Evolutionary conservation across 352 stramenopile genomes (phyloP), one percentile per base, ranked within the genome.

Genomic region (Pythium brachiatum): DNA sequence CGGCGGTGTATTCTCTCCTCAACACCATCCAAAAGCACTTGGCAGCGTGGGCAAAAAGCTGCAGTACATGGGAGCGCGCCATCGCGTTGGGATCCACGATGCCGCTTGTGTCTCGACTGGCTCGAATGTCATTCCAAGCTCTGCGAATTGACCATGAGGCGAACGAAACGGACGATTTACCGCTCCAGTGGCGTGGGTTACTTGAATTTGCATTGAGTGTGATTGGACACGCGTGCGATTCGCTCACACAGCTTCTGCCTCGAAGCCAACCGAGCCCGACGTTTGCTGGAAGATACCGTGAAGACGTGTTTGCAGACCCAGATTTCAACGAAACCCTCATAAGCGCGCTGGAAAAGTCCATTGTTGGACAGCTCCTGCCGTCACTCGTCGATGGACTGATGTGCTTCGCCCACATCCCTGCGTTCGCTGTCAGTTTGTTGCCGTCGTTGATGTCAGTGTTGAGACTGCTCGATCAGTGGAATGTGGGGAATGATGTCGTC

Each of bases 21-120:
- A 64, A 51, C 23, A 25, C 52, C 4, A 51, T 72, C 15, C 58
- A 62, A 25, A 72, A 72, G 32, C 66, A 72, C 23, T 11, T 72
- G 29, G 50, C 54, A 0, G 8, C 60, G 2, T 23, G 39, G 25
- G 64, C 54, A 6, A 60, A 12, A 2, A n/a, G 31, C 7, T 63
- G 57, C 11, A 60, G 3, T 43, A 15, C 16, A 2, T 70, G 63
- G 63, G 54, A 44, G 7, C 36, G 44, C 18, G 7, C 3, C 13
- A 27, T 64, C 15, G 9, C 16, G 1, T 26, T 31, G 1, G 34
- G 53, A 25, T 6, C 18, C 0, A 36, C 1, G 1, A 25, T n/a
- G 18, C 41, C 6, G 9, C 36, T 68, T 12, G 12, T 29, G 2
- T 18, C 31, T 38, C 43, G 53, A 5, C 13, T 62, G 26, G 43